Evolutionary conservation across 75 land plant genomes (phyloP), one percentile per base, ranked within the genome.

Genomic region (Sequoia sempervirens): DNA sequence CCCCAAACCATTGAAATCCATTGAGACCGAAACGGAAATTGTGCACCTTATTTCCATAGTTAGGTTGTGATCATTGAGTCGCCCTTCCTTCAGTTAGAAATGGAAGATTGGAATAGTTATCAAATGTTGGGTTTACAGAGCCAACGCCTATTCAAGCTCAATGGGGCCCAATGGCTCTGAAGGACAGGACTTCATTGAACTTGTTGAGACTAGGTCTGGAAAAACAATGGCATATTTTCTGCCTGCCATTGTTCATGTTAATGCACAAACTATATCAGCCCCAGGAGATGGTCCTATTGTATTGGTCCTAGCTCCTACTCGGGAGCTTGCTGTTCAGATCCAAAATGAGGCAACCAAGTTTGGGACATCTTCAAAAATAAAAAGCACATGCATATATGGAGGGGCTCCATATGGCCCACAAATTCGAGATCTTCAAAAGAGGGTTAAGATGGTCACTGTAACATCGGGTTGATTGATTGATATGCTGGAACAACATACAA

Each of bases 211-310:
- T 40, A 2, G 96, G 93, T 91, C 95, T 95, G 99, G 99, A 58
- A 97, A 97, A 86, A 97, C 99, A 18, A 91, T 97, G 58, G 97
- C 99, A 1, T 97, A 97, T 86, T 85, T 97, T 11, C 84, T 97
- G 61, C 99, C 99, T 72, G 94, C 99, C 23, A 97, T 97, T 87
- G 95, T 97, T 58, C 99, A 97, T 90, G 97, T 97, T 30, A 97
- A 97, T 90, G 99, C 99, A 28, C 99, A 97, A 81, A 97, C 99
- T 54, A 80, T 92, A 88, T 85, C 95, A 96, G 99, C 93, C 79
- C 96, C 96, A 69, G 99, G 98, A 68, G 99, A 97, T 93, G 98
- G 99, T 23, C 99, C n/a, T n/a, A n/a, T n/a, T n/a, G n/a, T n/a
- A n/a, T n/a, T n/a, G n/a, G n/a, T n/a, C n/a, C n/a, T n/a, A 73